Evolutionary conservation across 768 basidiomycete genomes (phyloP).

Genomic region (Boletellus ananiceps): DNA sequence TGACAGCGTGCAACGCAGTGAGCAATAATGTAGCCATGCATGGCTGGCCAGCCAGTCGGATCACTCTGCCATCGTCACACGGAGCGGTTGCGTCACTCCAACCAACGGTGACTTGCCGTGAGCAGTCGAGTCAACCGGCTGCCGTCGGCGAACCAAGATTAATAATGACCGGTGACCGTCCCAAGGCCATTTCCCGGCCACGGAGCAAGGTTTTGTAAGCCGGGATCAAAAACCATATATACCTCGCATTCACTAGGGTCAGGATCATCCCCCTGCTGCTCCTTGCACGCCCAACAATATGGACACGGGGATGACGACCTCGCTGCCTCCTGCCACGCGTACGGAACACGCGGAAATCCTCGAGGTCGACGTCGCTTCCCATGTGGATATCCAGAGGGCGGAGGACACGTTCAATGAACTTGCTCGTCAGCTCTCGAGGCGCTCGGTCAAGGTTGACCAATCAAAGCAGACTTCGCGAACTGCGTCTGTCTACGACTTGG

Average conservation of each 20-base stretch:
- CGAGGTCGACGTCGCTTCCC: conserved; percentile 23
- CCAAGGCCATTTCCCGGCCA: neutral
- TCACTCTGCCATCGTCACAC: no score
- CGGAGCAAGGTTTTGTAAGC: conserved; percentile 16
- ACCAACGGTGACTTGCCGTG: no score
- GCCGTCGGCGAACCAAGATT: neutral
- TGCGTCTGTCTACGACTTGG: conserved; percentile 32
- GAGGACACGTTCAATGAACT: conserved; percentile 55
- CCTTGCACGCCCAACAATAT: conserved; percentile 4
- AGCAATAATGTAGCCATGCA: no score
- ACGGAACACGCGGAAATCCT: conserved; percentile 17
- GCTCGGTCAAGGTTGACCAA: conserved; percentile 4
- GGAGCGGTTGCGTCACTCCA: no score
- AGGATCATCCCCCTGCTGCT: neutral
- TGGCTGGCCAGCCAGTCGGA: no score
- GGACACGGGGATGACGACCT: conserved; percentile 1
- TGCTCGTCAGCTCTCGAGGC: conserved; percentile 34
- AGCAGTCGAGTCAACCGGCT: neutral
- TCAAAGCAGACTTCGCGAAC: conserved; percentile 22
- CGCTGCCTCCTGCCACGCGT: neutral
- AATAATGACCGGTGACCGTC: neutral
- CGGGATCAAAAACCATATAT: conserved; percentile 10
- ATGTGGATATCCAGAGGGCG: conserved; percentile 49
- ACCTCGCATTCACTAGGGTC: neutral
- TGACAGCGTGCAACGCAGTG: no score